These are phyloP conservation scores for Theileria annulata DNA, from an alignment of 169 alveolate species.

Conservation along the genomic window DNA sequence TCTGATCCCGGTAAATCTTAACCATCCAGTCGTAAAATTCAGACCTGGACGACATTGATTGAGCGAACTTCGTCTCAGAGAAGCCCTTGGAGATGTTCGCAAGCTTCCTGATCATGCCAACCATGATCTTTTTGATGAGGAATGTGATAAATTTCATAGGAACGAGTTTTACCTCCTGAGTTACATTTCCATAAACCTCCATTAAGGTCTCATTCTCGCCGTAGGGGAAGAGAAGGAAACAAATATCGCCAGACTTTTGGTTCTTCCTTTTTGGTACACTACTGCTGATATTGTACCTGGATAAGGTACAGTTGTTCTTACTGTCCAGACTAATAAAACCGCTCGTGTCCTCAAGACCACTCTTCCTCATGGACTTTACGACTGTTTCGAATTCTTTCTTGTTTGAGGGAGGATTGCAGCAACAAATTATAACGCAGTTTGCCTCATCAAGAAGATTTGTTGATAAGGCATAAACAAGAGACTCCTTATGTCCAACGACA, in stretches of 20 bases:
- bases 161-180: conserved; percentile 41
- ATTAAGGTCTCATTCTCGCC: conserved; percentile 54
- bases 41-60: conserved; percentile 8
- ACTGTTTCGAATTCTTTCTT: conserved; percentile 31
- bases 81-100: conserved; percentile 44
- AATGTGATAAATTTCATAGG: conserved; percentile 44
- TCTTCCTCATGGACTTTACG: conserved; percentile 15
- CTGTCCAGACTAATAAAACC: conserved; percentile 11
- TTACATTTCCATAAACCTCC: conserved; percentile 49
- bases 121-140: conserved; percentile 50
- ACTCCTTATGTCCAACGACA: conserved; percentile 45
- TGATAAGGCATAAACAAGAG: conserved; percentile 44
- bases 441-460: conserved; percentile 60
- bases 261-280: conserved; percentile 18
- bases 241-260: conserved; percentile 54
- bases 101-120: conserved; percentile 30
- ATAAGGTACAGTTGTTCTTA: not conserved
- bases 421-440: conserved; percentile 44
- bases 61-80: conserved; percentile 26
- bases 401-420: conserved; percentile 53
- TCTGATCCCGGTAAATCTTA: conserved; percentile 22
- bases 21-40: conserved; percentile 56
- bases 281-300: conserved; percentile 17
- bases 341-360: conserved; percentile 38
- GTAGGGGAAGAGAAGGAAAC: conserved; percentile 53